Evolutionary conservation across 176 grass and related monocot genomes (phyloP).

Genomic region (Oryza rufipogon): DNA sequence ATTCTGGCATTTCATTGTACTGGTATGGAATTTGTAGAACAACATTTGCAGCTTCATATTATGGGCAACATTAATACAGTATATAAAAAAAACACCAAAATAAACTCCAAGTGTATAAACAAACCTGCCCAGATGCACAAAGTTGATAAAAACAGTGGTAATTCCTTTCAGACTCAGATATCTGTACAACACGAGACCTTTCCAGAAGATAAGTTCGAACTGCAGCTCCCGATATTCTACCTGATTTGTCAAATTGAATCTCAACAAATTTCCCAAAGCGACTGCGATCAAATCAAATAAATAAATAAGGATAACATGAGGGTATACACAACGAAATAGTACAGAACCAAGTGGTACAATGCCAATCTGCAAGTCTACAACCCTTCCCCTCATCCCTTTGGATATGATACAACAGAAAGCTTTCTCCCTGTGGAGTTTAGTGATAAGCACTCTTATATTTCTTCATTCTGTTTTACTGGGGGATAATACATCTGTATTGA

Average conservation of each 20-base stretch:
- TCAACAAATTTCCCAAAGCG: slow-evolving; percentile 96
- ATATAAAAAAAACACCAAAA: slow-evolving; percentile 9
- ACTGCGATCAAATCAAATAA: slow-evolving; percentile 50
- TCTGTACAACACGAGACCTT: slow-evolving; percentile 83
- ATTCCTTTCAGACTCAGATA: slow-evolving; percentile 81
- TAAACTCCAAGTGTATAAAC: slow-evolving; percentile 26
- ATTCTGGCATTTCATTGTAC: not conserved
- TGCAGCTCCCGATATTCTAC: slow-evolving; percentile 84
- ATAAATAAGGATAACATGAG: slow-evolving; percentile 11
- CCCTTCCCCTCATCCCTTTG: not conserved
- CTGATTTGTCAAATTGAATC: slow-evolving; percentile 83
- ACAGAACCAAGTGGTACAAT: not conserved
- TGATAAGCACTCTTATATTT: slow-evolving; percentile 8
- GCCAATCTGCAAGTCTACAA: slow-evolving; percentile 23
- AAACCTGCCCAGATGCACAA: slow-evolving; percentile 85
- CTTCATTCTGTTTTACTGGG: slow-evolving; percentile 21
- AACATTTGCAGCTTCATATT: slow-evolving; percentile 14
- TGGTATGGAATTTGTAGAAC: not conserved
- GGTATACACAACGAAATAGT: slow-evolving; percentile 6
- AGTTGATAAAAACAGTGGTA: slow-evolving; percentile 94
- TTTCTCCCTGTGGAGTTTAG: slow-evolving; percentile 1
- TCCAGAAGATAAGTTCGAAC: slow-evolving; percentile 86
- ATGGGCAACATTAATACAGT: not conserved
- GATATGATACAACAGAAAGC: not conserved
- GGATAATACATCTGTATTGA: not conserved